Evolutionary conservation across 2,329 filamentous ascomycete genomes (phyloP).

Genomic region (Fusarium albosuccineum): DNA sequence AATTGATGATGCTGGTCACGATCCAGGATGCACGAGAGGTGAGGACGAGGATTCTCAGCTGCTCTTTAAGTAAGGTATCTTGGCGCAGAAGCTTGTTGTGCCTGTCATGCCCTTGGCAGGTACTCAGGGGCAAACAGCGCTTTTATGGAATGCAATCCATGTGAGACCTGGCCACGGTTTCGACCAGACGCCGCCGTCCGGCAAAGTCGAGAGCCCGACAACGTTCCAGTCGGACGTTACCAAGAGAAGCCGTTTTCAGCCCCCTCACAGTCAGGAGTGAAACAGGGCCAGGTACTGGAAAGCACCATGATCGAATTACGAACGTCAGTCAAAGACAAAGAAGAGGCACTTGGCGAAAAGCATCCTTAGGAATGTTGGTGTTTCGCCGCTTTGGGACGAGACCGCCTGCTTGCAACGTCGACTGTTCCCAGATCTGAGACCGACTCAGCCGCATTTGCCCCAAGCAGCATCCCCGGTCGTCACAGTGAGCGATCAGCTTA

Average conservation of each 20-base stretch:
- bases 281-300: slow-evolving; percentile 1
- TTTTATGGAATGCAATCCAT: slow-evolving; percentile 5
- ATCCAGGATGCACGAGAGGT: background rate
- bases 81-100: slow-evolving; percentile 5
- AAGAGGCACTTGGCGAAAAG: background rate
- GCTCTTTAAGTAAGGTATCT: background rate
- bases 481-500: background rate
- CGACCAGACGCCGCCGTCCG: background rate
- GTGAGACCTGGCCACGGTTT: background rate
- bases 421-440: background rate
- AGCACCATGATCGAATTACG: background rate
- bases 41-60: slow-evolving; percentile 23
- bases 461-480: background rate
- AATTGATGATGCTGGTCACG: slow-evolving; percentile 1
- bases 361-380: slow-evolving; percentile 1
- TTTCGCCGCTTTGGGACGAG: background rate
- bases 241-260: slow-evolving; percentile 8
- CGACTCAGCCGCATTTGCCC: background rate
- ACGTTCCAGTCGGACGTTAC: slow-evolving; percentile 9
- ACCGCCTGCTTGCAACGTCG: background rate
- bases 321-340: background rate
- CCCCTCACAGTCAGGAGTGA: background rate
- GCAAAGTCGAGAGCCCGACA: slow-evolving; percentile 1
- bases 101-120: background rate
- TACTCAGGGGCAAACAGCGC: slow-evolving; percentile 9